Percentiles rank a stretch among this genome's conserved stretches.
phyloP scores from a whole-genome alignment of 495 filamentous ascomycete species.

The Sporormia fimetaria region DNA sequence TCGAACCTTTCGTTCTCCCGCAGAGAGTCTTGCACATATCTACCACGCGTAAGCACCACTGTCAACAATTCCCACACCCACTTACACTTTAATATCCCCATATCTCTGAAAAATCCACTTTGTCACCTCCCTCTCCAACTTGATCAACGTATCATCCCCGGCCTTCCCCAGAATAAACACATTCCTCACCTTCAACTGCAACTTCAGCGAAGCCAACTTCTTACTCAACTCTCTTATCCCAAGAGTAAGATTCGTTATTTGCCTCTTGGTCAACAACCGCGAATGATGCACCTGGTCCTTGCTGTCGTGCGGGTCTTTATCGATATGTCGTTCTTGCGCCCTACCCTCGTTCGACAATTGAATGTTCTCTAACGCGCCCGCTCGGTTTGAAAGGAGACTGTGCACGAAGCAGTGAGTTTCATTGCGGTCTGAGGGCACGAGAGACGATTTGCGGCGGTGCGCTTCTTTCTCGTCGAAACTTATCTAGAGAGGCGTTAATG shows the following conservation, averaged over 20 bases:
- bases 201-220: constrained; percentile 61
- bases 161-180: constrained; percentile 86
- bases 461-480: constrained; percentile 57
- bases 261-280: constrained; percentile 74
- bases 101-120: constrained; percentile 72
- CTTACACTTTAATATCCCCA: constrained; percentile 59
- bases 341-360: constrained; percentile 24
- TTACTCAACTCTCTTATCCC: constrained; percentile 85
- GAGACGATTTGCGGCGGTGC: constrained; percentile 78
- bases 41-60: constrained; percentile 7
- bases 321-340: constrained; percentile 27
- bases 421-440: constrained; percentile 47
- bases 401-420: constrained; percentile 75
- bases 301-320: constrained; percentile 26
- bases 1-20: constrained; percentile 60
- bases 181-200: constrained; percentile 68
- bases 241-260: constrained; percentile 91
- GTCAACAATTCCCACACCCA: background rate
- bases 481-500: constrained; percentile 44
- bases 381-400: constrained; percentile 50
- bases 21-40: constrained; percentile 64
- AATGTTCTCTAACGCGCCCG: constrained; percentile 13
- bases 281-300: constrained; percentile 35
- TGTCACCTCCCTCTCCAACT: constrained; percentile 62
- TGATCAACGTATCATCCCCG: constrained; percentile 71